A percentile compares a stretch with the other conserved stretches of the same genome.
Conservation (phyloP, 192 early-diverging fungal species). For the Coemansia sp. region DNA sequence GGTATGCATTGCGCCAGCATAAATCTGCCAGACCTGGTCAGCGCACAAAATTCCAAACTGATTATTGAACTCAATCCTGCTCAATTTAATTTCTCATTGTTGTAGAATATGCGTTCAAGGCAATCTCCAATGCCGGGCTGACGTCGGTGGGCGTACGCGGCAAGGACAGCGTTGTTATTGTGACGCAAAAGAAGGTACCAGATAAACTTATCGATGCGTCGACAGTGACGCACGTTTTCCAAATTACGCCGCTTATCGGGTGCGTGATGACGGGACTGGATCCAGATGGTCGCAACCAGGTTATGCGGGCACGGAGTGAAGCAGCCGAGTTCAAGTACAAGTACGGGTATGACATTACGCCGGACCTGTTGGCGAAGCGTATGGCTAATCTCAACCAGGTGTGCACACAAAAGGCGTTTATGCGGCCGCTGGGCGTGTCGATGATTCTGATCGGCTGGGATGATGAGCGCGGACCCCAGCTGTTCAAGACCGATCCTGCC, state of each 20-base stretch:
- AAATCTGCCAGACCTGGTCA: not conserved
- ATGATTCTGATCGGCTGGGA: constrained; percentile 98
- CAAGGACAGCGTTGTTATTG: constrained; percentile 92
- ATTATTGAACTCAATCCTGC: not conserved
- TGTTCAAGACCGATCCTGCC: constrained; percentile 98
- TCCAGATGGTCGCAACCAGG: constrained; percentile 94
- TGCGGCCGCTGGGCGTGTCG: constrained; percentile 97
- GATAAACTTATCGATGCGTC: constrained; percentile 96
- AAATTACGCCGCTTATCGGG: constrained; percentile 90
- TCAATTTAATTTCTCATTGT: not conserved
- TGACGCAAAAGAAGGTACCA: constrained; percentile 95
- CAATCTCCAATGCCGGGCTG: constrained; percentile 95
- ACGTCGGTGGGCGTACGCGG: constrained; percentile 97
- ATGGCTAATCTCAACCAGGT: constrained; percentile 99
- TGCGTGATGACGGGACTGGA: constrained; percentile 97
- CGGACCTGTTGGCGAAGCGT: constrained; percentile 96
- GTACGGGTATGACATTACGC: constrained; percentile 96
- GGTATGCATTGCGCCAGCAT: constrained; percentile 60
- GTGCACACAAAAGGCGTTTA: constrained; percentile 98
- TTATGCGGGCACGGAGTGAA: constrained; percentile 89
- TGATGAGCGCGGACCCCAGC: constrained; percentile 93
- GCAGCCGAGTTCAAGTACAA: constrained; percentile 99
- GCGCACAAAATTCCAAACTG: not conserved
- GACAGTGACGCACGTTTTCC: constrained; percentile 92
- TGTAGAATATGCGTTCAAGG: constrained; percentile 99